Conservation (phyloP, 2,329 filamentous ascomycete genomes). For the Stemphylium lycopersici region DNA sequence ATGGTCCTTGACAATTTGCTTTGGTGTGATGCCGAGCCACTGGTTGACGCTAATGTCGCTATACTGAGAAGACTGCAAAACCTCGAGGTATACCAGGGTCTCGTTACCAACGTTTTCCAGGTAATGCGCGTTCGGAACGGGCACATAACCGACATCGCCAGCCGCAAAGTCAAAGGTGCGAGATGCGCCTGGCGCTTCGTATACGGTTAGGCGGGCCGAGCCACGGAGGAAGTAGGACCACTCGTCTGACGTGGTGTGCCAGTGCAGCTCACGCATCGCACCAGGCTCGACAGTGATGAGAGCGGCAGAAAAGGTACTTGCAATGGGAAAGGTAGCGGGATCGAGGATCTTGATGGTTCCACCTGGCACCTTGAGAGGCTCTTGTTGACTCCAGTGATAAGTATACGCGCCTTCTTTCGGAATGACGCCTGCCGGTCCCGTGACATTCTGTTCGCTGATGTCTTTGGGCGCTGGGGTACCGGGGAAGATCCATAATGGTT, state of each 20-base stretch:
- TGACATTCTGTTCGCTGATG: slow-evolving; percentile 54
- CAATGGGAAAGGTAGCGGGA: slow-evolving; percentile 62
- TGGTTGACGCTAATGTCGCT: slow-evolving; percentile 63
- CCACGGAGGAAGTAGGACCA: slow-evolving; percentile 67
- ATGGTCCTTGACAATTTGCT: slow-evolving; percentile 47
- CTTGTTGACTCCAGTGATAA: slow-evolving; percentile 56
- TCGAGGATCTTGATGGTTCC: slow-evolving; percentile 67
- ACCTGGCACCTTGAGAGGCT: slow-evolving; percentile 58
- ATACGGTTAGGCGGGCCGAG: slow-evolving; percentile 63
- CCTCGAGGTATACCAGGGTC: slow-evolving; percentile 65
- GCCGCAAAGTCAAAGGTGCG: slow-evolving; percentile 66
- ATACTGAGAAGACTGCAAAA: slow-evolving; percentile 60
- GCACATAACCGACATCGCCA: slow-evolving; percentile 66
- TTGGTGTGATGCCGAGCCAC: slow-evolving; percentile 61
- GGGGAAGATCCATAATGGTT: slow-evolving; percentile 53
- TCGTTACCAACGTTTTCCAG: slow-evolving; percentile 66
- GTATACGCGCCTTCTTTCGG: slow-evolving; percentile 43
- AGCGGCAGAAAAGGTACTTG: slow-evolving; percentile 61
- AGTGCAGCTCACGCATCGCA: slow-evolving; percentile 70
- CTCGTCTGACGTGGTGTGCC: slow-evolving; percentile 66
- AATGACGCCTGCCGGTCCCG: slow-evolving; percentile 45
- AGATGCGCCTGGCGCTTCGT: slow-evolving; percentile 56
- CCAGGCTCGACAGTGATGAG: slow-evolving; percentile 65
- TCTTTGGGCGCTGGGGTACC: slow-evolving; percentile 48
- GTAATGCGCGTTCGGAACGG: slow-evolving; percentile 62